Evolutionary conservation across 2,329 filamentous ascomycete species (phyloP).

Genomic region (Colletotrichum liaoningense): DNA sequence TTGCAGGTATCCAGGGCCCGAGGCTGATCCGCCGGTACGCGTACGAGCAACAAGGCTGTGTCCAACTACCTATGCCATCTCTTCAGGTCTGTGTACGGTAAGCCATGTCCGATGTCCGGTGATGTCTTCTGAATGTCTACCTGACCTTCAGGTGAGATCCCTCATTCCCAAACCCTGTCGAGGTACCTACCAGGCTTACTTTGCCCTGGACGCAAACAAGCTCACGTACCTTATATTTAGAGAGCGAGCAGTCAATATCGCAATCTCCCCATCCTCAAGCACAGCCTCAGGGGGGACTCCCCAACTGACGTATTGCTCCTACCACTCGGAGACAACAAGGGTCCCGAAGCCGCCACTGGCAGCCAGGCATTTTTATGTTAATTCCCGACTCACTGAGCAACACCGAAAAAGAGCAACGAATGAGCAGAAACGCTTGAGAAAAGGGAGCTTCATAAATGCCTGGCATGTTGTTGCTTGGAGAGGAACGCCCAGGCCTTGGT

Average conservation of each 20-base stretch:
- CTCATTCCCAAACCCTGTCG: not conserved
- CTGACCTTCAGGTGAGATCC: not conserved
- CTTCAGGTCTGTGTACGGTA: not conserved
- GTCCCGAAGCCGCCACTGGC: conserved; percentile 1
- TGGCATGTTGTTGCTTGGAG: conserved; percentile 22
- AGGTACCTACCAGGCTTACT: not conserved
- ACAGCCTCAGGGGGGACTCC: conserved; percentile 26
- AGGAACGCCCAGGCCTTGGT: conserved; percentile 15
- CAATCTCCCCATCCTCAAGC: conserved; percentile 23
- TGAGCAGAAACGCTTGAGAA: not conserved
- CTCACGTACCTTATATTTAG: not conserved
- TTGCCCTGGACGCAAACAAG: not conserved
- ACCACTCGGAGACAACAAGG: not conserved
- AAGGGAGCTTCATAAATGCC: not conserved
- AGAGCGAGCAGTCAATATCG: conserved; percentile 2
- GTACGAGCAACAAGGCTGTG: conserved; percentile 16
- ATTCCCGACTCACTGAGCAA: not conserved
- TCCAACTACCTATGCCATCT: not conserved
- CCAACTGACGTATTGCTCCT: conserved; percentile 24
- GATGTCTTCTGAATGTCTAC: not conserved
- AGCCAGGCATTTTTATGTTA: conserved; percentile 6
- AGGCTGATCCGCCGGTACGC: not conserved
- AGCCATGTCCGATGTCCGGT: conserved; percentile 9
- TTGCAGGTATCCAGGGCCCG: conserved; percentile 4
- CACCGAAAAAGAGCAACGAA: not conserved